Evolutionary conservation across 495 filamentous ascomycete genomes (phyloP), one percentile per base, ranked within the genome.

Genomic region (Hypoxylon perforatum): DNA sequence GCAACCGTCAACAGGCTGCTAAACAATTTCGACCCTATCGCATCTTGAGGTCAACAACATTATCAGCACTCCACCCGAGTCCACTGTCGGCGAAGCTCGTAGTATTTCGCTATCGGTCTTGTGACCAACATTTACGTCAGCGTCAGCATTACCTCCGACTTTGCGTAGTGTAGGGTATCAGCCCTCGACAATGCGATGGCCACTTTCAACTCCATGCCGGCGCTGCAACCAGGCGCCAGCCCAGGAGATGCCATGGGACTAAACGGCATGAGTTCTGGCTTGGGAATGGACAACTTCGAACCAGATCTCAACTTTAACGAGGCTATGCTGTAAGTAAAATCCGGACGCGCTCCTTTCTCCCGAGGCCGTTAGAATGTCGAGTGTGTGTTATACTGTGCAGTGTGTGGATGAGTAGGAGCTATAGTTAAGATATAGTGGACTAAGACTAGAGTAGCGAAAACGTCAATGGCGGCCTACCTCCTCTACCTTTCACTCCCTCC

Each of bases 401-500:
- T 38, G 38, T 36, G 36, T 35, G 33, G 42, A 14, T 2, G 42
- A 36, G 22, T 57, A 47, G 47, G 18, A 53, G 42, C 30, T 57
- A 35, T 57, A 62, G 53, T 44, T 33, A 9, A 15, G 52, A 30
- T 22, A 42, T 56, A 51, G 30, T 33, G 51, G 28, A 62, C 65
- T 67, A 64, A 67, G 47, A 62, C 15, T 18, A 28, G 21, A 51
- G 36, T 57, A 83, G 80, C 54, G 80, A 83, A 61, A 75, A 75
- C 52, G 75, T 80, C 45, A 75, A 78, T 70, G 72, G 67, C 45
- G 72, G 41, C 49, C 72, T 86, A n/a, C 72, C 82, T n/a, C 63
- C 71, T 14, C 73, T 85, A 23, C 78, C 81, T 14, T 85, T 85
- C 57, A 84, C 84, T 2, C 82, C 83, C 6, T 75, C 77, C n/a